Conservation (phyloP, 2,329 filamentous ascomycete species). For the Blumeria hordei region DNA sequence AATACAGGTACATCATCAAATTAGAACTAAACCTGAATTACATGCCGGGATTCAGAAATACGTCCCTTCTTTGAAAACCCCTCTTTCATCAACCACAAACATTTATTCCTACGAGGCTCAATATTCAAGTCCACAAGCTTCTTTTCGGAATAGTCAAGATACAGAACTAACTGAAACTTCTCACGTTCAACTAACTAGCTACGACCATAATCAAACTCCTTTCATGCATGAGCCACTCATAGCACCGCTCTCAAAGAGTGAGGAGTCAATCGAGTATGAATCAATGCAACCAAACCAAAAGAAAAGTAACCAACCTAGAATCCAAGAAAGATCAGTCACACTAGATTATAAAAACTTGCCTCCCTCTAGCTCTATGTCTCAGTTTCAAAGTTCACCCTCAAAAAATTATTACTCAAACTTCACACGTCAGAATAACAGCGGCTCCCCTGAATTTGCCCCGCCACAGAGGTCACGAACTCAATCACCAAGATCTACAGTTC, state of each 20-base stretch:
- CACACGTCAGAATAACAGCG: conserved; percentile 16
- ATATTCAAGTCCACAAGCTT: conserved; percentile 40
- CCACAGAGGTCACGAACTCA: conserved; percentile 37
- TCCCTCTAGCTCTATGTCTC: conserved; percentile 16
- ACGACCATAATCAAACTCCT: conserved; percentile 26
- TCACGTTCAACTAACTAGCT: conserved; percentile 17
- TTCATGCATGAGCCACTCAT: conserved; percentile 28
- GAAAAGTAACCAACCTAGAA: too few species aligned
- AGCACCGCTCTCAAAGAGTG: conserved; percentile 29
- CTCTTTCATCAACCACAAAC: conserved; percentile 15
- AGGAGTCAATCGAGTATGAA: conserved; percentile 36
- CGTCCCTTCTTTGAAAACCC: conserved; percentile 12
- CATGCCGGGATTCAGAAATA: conserved; percentile 7
- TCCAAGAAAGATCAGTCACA: too few species aligned
- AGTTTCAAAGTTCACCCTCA: conserved; percentile 27
- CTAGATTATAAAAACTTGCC: conserved; percentile 15
- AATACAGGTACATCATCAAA: conserved; percentile 13
- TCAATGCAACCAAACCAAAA: not conserved
- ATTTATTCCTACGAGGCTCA: conserved; percentile 32
- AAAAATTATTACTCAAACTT: conserved; percentile 30
- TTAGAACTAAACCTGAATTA: conserved; percentile 19
- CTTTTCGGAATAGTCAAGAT: conserved; percentile 27
- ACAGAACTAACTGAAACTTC: not conserved
- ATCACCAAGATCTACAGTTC: conserved; percentile 30
- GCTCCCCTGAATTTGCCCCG: conserved; percentile 20